phyloP scores from a whole-genome alignment of 495 filamentous ascomycete genomes.

The Emericellopsis terricola region DNA sequence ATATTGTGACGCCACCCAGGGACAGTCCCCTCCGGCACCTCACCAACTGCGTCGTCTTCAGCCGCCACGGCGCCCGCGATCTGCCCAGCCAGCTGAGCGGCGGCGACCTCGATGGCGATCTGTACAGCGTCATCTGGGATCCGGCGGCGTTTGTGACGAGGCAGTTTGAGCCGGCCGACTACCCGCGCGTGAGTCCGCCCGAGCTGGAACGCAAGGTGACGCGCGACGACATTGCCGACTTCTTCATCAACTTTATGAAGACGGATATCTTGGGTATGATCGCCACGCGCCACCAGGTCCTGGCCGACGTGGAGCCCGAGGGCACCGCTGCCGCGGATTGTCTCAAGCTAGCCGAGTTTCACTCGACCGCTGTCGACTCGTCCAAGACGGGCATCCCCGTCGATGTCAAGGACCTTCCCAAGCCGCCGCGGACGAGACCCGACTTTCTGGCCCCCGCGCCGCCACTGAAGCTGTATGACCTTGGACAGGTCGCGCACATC shows the following conservation, averaged over 20 bases:
- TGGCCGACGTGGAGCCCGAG: conserved; percentile 38
- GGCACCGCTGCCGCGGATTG: conserved; percentile 44
- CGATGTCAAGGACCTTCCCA: conserved; percentile 14
- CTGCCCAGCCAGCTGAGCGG: conserved; percentile 60
- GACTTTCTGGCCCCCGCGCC: conserved; percentile 47
- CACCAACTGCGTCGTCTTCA: conserved; percentile 64
- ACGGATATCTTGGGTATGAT: conserved; percentile 57
- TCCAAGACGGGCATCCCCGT: conserved; percentile 64
- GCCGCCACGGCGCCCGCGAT: conserved; percentile 46
- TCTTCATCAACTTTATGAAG: conserved; percentile 68
- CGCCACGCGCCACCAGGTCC: conserved; percentile 42
- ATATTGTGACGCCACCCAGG: conserved; percentile 29
- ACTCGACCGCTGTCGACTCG: conserved; percentile 68
- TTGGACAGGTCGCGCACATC: conserved; percentile 26
- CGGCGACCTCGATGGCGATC: conserved; percentile 69
- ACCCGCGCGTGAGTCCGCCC: conserved; percentile 34
- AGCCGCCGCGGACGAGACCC: conserved; percentile 9
- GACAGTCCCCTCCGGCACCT: conserved; percentile 40
- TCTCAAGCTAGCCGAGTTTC: conserved; percentile 43
- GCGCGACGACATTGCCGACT: conserved; percentile 47
- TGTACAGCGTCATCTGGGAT: conserved; percentile 63
- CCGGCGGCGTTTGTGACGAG: conserved; percentile 16
- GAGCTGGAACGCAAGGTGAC: conserved; percentile 37
- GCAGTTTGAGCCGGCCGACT: conserved; percentile 40
- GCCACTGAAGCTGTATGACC: conserved; percentile 29